phyloP scores from a whole-genome alignment of 2,329 filamentous ascomycete species.

The Exophiala alcalophila region DNA sequence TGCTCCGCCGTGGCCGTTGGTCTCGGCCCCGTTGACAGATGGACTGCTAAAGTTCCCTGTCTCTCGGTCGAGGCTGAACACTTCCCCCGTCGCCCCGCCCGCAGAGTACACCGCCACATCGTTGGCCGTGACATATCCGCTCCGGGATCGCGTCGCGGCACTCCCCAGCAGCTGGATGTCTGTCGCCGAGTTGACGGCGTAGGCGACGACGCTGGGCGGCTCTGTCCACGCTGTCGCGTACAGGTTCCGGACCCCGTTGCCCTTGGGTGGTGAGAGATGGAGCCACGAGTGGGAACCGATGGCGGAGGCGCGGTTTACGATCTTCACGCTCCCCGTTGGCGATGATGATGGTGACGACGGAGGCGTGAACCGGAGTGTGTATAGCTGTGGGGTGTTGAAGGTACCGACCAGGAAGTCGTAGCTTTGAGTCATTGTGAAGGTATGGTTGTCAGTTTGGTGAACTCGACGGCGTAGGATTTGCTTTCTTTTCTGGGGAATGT shows the following conservation, averaged over 20 bases:
- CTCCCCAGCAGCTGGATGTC: slow-evolving; percentile 25
- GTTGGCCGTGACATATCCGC: slow-evolving; percentile 29
- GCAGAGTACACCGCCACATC: slow-evolving; percentile 28
- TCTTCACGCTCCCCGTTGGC: slow-evolving; percentile 13
- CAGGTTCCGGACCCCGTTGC: slow-evolving; percentile 18
- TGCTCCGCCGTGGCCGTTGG: neutral
- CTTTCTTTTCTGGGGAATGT: no score
- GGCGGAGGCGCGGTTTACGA: slow-evolving; percentile 26
- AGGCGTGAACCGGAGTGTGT: slow-evolving; percentile 29
- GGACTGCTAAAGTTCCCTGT: slow-evolving; percentile 21
- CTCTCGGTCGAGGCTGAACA: slow-evolving; percentile 28
- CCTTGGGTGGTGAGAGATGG: slow-evolving; percentile 21
- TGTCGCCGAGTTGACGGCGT: slow-evolving; percentile 26
- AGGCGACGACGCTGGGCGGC: slow-evolving; percentile 28
- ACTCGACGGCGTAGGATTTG: no score
- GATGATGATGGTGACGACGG: slow-evolving; percentile 6
- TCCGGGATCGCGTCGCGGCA: slow-evolving; percentile 25
- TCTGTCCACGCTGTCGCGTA: slow-evolving; percentile 32
- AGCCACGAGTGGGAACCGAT: slow-evolving; percentile 32
- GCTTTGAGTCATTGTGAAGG: slow-evolving; percentile 13
- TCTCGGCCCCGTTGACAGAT: neutral
- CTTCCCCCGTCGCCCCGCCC: slow-evolving; percentile 30
- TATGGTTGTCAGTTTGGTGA: no score
- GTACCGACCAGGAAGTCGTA: slow-evolving; percentile 31
- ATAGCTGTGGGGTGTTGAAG: slow-evolving; percentile 31